Conservation (phyloP, 2,329 filamentous ascomycete genomes). For the Sclerotiophoma versabilis region DNA sequence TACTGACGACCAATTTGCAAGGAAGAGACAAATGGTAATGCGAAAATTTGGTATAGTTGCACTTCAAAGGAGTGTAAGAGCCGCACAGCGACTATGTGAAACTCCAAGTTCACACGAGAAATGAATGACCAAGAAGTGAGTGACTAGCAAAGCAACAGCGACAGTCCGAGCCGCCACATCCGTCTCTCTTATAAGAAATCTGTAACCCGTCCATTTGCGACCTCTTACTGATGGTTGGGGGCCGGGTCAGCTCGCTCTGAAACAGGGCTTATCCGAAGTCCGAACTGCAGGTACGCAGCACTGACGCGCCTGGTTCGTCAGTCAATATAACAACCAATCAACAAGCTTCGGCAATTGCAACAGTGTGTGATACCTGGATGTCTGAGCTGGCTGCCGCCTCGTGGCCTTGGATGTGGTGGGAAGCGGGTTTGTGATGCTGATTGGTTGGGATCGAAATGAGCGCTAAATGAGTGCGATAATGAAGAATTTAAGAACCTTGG, state of each 20-base stretch:
- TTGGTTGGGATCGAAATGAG: constrained; percentile 13
- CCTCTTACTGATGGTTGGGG: constrained; percentile 7
- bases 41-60: not conserved
- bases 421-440: constrained; percentile 1
- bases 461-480: constrained; percentile 8
- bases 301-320: constrained; percentile 14
- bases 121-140: constrained; percentile 10
- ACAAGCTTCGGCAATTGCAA: constrained; percentile 10
- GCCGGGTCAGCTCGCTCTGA: constrained; percentile 11
- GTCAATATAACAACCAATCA: constrained; percentile 9
- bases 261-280: constrained; percentile 20
- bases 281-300: constrained; percentile 17
- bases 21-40: not conserved
- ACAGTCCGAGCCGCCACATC: not conserved
- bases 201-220: not conserved
- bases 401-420: constrained; percentile 8
- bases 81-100: constrained; percentile 11
- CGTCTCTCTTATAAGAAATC: constrained; percentile 4
- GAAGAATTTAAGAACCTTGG: constrained; percentile 5
- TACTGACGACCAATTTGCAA: not conserved
- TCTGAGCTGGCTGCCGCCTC: constrained; percentile 18
- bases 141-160: not conserved
- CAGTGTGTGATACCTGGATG: not conserved
- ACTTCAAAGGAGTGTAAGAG: constrained; percentile 5
- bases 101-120: constrained; percentile 1